Base-by-base conservation (phyloP, 169 alveolate genomes). In the Cryptosporidium muris region DNA sequence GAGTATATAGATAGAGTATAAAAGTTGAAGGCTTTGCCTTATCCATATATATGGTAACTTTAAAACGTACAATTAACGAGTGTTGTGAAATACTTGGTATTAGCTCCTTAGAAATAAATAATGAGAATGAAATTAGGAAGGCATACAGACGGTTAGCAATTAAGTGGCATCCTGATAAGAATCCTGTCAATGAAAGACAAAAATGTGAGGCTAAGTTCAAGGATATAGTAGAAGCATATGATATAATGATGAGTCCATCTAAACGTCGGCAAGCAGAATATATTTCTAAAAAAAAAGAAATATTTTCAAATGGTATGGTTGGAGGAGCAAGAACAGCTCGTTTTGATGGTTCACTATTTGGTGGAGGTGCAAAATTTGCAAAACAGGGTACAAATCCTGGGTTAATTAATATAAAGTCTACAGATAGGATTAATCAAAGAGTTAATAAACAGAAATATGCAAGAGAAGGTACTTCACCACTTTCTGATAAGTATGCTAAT, bases 161-260 rank as follows among this genome's bases (percentile, higher is more conserved):
- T 3, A 89, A 63, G 42, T 89, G 91, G 91, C 96, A 94, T 82
- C 95, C 96, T 2, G 96, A 92, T 56, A 93, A 93, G 66, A 88
- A 91, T 51, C 52, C 56, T 36, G 92, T 88, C 2, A 81, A 64
- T 49, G 91, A 64, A 34, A 91, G 81, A 81, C 64, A 64, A 25
- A 64, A 63, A 38, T 93, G 92, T 53, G 93, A 82, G 49, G 91
- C 90, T 63, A 91, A 66, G 81, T 92, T 90, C 85, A 88, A 91
- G 51, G 96, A 92, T 66, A 66, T 93, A 14, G 91, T 88, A 25
- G 93, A 92, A 16, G 95, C 95, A 5, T 92, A 93, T 66, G 93
- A 90, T 51, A 91, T 92, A n/a, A 74, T 93, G 37, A 88, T 89
- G 25, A 94, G 92, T 56, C 93, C 94, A 3, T n/a, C 74, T 45